Base-by-base conservation (phyloP, 768 basidiomycete genomes). In the Lentinula lateritia region DNA sequence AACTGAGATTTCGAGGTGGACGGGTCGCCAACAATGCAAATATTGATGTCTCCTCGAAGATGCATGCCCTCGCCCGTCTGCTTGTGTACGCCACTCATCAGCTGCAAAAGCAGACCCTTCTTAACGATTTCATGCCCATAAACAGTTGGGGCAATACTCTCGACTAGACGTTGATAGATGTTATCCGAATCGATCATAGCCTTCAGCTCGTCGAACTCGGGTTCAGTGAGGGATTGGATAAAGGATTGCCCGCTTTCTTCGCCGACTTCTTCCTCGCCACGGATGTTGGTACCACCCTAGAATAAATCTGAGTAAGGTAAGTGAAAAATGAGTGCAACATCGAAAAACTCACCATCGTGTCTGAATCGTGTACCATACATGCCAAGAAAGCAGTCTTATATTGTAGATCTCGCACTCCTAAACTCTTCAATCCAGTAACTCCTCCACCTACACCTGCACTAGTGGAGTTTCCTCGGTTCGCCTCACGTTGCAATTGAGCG, bases 71-170 rank as follows among this genome's bases (percentile, higher is more conserved):
- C 97, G 0, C 82, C 78, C 1, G 96, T 98, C 71, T 94, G 86
- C 72, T 99, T 99, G 76, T 98, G 96, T 4, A 98, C 96, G 23
- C 97, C 97, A 23, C 97, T 95, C 94, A 99, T 96, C 28, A 99
- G 83, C 70, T 98, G 97, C 16, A 99, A 78, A 23, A 98, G 76
- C 38, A 99, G 80, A 12, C 97, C 97, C 72, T 99, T 99, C 79
- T 99, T 98, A 67, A 98, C 95, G 55, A 98, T 95, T 70, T 99
- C 97, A 70, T 98, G 97, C 1, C 97, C 97, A 68, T 98, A 98
- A 1, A 99, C 96, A 0, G 97, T 98, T 2, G 97, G 97, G 0
- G 97, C 97, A 63, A 98, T 96, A 68, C 92, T 94, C 68, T 90
- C 87, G 23, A 98, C 96, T 5, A 98, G 78, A 7, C 96, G 87